A percentile compares a stretch with the other conserved stretches of the same genome.
Conservation (phyloP, 768 basidiomycete species). For the Exsudoporus frostii region DNA sequence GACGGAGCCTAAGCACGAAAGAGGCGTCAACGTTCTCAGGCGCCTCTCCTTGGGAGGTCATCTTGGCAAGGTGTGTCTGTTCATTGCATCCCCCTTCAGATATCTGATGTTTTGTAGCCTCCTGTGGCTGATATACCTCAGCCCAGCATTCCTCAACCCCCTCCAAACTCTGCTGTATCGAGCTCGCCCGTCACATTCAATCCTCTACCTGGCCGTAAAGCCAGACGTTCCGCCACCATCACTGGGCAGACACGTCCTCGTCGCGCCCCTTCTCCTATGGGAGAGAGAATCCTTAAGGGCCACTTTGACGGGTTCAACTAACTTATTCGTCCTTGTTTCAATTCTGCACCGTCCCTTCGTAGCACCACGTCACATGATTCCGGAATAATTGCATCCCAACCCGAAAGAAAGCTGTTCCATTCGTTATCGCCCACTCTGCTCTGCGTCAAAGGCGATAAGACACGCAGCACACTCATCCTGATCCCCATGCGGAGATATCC, state of each 20-base stretch:
- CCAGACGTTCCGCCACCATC: conserved; percentile 61
- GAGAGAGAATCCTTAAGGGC: conserved; percentile 85
- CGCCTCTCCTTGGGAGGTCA: conserved; percentile 69
- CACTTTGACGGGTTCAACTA: conserved; percentile 90
- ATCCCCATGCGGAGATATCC: conserved; percentile 23
- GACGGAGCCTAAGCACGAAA: conserved; percentile 52
- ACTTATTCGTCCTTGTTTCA: conserved; percentile 16
- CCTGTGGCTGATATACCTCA: conserved; percentile 18
- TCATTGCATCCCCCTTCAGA: background rate
- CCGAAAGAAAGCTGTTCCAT: conserved; percentile 1
- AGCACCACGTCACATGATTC: conserved; percentile 5
- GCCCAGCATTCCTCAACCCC: conserved; percentile 39
- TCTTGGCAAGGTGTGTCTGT: conserved; percentile 51
- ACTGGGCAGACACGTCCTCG: conserved; percentile 46
- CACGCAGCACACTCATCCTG: background rate
- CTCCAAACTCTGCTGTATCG: conserved; percentile 52
- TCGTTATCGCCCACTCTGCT: conserved; percentile 1
- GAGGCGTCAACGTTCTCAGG: conserved; percentile 68
- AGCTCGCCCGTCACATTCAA: conserved; percentile 14
- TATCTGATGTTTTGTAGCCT: conserved; percentile 7
- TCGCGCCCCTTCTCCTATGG: conserved; percentile 83
- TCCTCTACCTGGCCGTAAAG: conserved; percentile 29
- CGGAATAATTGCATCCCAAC: background rate
- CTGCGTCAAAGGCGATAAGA: conserved; percentile 2
- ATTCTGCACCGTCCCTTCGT: background rate